Conservation (phyloP, 148 eudicot genomes). For the Vaccinium corymbosum region DNA sequence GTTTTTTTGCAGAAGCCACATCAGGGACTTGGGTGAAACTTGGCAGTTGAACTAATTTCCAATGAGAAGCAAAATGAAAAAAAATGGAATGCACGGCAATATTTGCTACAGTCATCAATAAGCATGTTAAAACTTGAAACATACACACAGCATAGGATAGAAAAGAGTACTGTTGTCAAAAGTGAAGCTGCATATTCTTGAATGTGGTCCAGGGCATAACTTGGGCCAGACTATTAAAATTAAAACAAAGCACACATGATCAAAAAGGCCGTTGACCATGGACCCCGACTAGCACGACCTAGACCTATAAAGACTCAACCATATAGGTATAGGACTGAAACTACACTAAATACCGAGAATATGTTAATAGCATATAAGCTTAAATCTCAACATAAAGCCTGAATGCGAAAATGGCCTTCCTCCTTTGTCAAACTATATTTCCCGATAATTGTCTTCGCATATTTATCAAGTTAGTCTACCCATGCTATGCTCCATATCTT, state of each 20-base stretch:
- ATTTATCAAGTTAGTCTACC: neutral
- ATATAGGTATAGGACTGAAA: neutral
- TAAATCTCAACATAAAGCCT: neutral
- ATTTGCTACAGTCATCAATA: neutral
- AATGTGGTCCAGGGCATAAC: neutral
- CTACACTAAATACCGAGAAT: neutral
- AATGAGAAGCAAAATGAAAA: neutral
- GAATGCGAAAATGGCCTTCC: neutral
- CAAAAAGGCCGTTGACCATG: neutral
- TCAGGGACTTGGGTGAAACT: neutral
- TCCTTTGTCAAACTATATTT: neutral
- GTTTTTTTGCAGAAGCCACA: neutral
- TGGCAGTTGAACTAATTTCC: neutral
- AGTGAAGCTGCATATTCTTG: neutral
- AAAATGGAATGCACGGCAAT: neutral
- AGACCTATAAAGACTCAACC: neutral
- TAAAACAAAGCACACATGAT: neutral
- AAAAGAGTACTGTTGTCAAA: neutral
- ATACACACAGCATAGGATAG: neutral
- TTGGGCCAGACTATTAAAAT: neutral
- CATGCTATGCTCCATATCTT: neutral
- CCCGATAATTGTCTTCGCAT: neutral
- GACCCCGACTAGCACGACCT: neutral
- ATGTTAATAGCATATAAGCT: neutral
- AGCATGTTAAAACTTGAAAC: neutral